phyloP scores from a whole-genome alignment of 495 filamentous ascomycete genomes.

The Acidomyces sp. region DNA sequence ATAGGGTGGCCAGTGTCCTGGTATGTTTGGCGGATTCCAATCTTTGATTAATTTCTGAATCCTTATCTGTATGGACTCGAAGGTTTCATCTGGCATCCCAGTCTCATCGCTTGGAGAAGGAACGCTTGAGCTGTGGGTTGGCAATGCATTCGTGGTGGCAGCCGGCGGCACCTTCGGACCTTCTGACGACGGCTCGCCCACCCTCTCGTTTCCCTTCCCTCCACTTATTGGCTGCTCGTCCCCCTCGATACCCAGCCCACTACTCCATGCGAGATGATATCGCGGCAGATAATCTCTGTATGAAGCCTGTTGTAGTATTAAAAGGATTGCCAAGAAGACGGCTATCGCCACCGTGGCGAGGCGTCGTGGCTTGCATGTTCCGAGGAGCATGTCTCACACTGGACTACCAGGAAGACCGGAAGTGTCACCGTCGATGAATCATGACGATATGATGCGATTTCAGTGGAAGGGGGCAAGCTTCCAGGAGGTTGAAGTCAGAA shows the following conservation, averaged over 20 bases:
- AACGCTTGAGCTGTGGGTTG: background rate
- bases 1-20: constrained; percentile 27
- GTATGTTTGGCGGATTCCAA: constrained; percentile 16
- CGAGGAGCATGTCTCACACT: too few species aligned
- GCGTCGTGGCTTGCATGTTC: constrained; percentile 19
- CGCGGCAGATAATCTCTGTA: constrained; percentile 13
- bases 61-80: constrained; percentile 14
- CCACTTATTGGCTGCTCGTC: constrained; percentile 10
- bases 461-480: too few species aligned
- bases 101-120: background rate
- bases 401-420: too few species aligned
- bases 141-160: background rate
- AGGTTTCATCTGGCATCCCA: background rate
- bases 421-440: too few species aligned
- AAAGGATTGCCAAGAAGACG: constrained; percentile 8
- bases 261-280: background rate
- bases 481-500: too few species aligned
- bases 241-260: background rate
- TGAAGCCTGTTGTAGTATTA: constrained; percentile 6
- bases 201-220: background rate
- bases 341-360: constrained; percentile 17
- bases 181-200: background rate
- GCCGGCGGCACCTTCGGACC: background rate
- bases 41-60: constrained; percentile 24
- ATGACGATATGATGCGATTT: too few species aligned